phyloP scores from a whole-genome alignment of 805 yeast genomes.

The Lipomyces spencermartinsiae region DNA sequence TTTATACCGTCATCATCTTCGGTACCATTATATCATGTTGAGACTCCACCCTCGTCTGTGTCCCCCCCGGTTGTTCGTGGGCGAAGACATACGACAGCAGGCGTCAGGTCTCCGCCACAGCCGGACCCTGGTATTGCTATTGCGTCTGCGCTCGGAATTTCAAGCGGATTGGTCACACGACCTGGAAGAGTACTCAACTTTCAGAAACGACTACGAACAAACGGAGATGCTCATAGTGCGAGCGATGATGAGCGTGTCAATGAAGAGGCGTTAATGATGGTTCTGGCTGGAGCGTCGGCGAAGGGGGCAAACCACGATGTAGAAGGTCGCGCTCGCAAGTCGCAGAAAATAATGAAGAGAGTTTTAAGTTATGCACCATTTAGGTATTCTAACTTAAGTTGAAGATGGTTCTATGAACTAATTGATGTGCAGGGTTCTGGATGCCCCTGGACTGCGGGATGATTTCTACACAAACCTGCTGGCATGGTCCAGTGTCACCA shows the following conservation, averaged over 20 bases:
- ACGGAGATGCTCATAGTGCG: background rate
- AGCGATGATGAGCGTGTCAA: constrained; percentile 14
- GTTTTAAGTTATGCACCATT: constrained; percentile 29
- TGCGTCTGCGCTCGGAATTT: constrained; percentile 23
- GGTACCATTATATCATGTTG: constrained; percentile 26
- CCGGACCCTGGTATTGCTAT: constrained; percentile 16
- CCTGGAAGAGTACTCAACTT: constrained; percentile 8
- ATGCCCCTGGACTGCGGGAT: constrained; percentile 74
- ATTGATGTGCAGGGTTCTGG: constrained; percentile 56
- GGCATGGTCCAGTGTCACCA: constrained; percentile 66
- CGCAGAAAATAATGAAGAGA: constrained; percentile 17
- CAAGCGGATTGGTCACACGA: background rate
- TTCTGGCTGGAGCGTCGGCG: constrained; percentile 26
- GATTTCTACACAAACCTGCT: constrained; percentile 80
- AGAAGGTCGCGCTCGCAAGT: constrained; percentile 1
- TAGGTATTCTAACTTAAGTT: constrained; percentile 9
- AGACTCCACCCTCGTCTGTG: constrained; percentile 26
- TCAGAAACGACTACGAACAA: constrained; percentile 7
- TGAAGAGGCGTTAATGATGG: constrained; percentile 22
- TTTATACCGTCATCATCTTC: constrained; percentile 37
- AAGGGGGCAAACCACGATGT: constrained; percentile 9
- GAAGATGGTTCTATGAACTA: background rate
- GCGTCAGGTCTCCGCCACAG: background rate
- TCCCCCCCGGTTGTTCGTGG: constrained; percentile 2
- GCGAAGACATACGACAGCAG: constrained; percentile 4